Conservation (phyloP, 78 protist species). For the Dictyostelium discoideum region dicty_2.7 NC_007090.3:2682001-2682500, state of each 20-base stretch:
- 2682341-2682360: slow-evolving; percentile 79
- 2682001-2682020: neutral
- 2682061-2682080: slow-evolving; percentile 95
- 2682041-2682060: slow-evolving; percentile 56
- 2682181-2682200: slow-evolving; percentile 92
- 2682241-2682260: slow-evolving; percentile 19
- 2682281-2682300: slow-evolving; percentile 19
- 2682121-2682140: slow-evolving; percentile 65
- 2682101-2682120: slow-evolving; percentile 87
- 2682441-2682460: slow-evolving; percentile 97
- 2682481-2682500: slow-evolving; percentile 88
- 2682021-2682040: slow-evolving; percentile 22
- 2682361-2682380: slow-evolving; percentile 94
- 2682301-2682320: neutral
- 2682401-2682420: slow-evolving; percentile 87
- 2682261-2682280: slow-evolving; percentile 21
- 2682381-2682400: slow-evolving; percentile 93
- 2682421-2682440: slow-evolving; percentile 88
- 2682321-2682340: slow-evolving; percentile 54
- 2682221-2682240: neutral
- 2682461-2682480: slow-evolving; percentile 98
- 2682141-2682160: slow-evolving; percentile 53
- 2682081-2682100: slow-evolving; percentile 75
- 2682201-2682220: slow-evolving; percentile 82
- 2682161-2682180: slow-evolving; percentile 83